phyloP scores from a whole-genome alignment of 768 basidiomycete species.

The Rhodotorula toruloides region DNA sequence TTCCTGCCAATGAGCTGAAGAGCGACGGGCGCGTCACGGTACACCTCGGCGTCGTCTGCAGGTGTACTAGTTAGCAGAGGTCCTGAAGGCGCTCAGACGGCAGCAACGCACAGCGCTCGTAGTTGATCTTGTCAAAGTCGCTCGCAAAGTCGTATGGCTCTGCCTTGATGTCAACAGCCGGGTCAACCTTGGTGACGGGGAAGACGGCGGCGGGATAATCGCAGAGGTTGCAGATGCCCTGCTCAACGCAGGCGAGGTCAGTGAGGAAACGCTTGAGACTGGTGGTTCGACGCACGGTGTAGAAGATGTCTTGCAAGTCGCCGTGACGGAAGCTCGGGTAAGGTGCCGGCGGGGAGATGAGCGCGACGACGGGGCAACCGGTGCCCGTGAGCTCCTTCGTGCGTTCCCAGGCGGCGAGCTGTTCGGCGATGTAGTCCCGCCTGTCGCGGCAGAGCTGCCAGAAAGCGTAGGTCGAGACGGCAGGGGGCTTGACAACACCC shows the following conservation, averaged over 20 bases:
- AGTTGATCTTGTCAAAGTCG: slow-evolving; percentile 53
- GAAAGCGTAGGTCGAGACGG: slow-evolving; percentile 56
- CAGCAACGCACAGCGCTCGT: slow-evolving; percentile 55
- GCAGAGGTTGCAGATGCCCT: slow-evolving; percentile 60
- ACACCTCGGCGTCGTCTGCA: slow-evolving; percentile 54
- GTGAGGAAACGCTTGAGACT: no score
- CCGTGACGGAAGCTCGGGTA: slow-evolving; percentile 18
- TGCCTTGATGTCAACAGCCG: slow-evolving; percentile 53
- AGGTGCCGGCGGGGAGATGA: slow-evolving; percentile 56
- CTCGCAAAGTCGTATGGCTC: slow-evolving; percentile 54
- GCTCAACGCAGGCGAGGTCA: background rate
- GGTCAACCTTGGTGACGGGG: slow-evolving; percentile 63
- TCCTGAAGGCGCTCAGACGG: no score
- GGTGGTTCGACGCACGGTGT: slow-evolving; percentile 48
- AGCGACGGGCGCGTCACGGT: slow-evolving; percentile 58
- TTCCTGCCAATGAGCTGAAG: slow-evolving; percentile 66
- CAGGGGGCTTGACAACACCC: background rate
- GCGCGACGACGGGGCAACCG: slow-evolving; percentile 68
- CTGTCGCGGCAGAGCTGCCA: slow-evolving; percentile 62
- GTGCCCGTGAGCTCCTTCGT: slow-evolving; percentile 57
- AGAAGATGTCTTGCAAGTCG: slow-evolving; percentile 46
- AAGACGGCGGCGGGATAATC: slow-evolving; percentile 62
- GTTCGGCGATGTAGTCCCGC: slow-evolving; percentile 55
- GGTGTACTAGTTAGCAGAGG: background rate
- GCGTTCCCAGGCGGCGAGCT: slow-evolving; percentile 61